Conservation (phyloP, 78 protist genomes). For the Dictyostelium capitatum region DNA sequence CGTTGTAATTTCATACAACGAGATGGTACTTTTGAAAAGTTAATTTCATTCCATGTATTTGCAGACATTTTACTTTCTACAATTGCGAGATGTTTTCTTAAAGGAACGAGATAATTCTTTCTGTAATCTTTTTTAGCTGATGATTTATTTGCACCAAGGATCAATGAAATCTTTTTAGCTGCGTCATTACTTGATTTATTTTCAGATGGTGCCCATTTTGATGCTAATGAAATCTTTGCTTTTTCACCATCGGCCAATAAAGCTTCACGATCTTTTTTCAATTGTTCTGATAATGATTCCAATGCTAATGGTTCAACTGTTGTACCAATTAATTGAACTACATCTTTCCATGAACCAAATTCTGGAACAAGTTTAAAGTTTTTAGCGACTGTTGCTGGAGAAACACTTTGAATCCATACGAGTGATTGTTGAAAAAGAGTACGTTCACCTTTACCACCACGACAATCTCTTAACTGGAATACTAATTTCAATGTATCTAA, state of each 20-base stretch:
- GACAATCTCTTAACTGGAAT: constrained; percentile 70
- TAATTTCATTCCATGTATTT: constrained; percentile 44
- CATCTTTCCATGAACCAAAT: constrained; percentile 84
- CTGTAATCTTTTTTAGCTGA: constrained; percentile 65
- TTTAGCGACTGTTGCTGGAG: constrained; percentile 34
- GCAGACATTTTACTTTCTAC: constrained; percentile 51
- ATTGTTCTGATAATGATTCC: constrained; percentile 25
- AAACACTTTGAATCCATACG: constrained; percentile 20
- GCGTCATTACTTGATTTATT: neutral
- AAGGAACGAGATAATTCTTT: constrained; percentile 54
- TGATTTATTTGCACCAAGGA: constrained; percentile 6
- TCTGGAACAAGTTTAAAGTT: constrained; percentile 47
- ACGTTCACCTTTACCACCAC: constrained; percentile 80
- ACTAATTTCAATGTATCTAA: constrained; percentile 69
- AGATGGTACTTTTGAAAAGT: constrained; percentile 59
- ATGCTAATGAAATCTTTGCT: constrained; percentile 49
- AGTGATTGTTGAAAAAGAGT: constrained; percentile 41
- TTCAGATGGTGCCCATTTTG: constrained; percentile 82
- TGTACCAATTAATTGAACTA: constrained; percentile 39
- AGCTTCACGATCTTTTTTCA: constrained; percentile 17
- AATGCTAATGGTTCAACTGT: constrained; percentile 36
- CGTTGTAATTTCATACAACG: constrained; percentile 60
- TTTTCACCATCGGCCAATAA: constrained; percentile 10
- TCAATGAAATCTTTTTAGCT: constrained; percentile 53
- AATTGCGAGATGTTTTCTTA: constrained; percentile 50